These are phyloP conservation scores for Corymbia maculata DNA, from an alignment of 345 rosid species.

Conservation along the genomic window DNA sequence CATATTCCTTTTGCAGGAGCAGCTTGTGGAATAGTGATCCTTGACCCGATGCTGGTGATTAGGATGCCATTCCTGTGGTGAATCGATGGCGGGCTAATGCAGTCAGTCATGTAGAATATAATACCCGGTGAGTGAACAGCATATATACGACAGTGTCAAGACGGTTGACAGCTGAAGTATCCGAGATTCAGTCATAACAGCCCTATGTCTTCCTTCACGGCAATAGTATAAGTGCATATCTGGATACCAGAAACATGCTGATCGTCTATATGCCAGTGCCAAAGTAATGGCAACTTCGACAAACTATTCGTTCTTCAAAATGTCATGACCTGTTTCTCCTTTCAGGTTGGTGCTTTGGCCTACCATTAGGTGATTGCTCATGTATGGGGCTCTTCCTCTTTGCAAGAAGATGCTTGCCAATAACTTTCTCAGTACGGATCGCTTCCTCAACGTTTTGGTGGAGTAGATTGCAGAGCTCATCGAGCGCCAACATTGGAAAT, in stretches of 20 bases:
- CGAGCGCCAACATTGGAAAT: slow-evolving; percentile 87
- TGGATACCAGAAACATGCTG: neutral
- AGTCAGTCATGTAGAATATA: neutral
- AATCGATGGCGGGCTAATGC: neutral
- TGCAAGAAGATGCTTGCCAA: slow-evolving; percentile 31
- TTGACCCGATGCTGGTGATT: neutral
- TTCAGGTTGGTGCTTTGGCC: slow-evolving; percentile 16
- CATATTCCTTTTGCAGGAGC: neutral
- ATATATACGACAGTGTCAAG: neutral
- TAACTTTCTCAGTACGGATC: slow-evolving; percentile 35
- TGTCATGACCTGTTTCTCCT: neutral
- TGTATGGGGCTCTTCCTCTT: slow-evolving; percentile 32
- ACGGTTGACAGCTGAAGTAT: neutral
- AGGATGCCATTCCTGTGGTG: neutral
- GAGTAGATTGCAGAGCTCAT: slow-evolving; percentile 56
- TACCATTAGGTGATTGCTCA: slow-evolving; percentile 59
- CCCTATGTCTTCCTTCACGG: neutral
- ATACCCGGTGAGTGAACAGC: neutral
- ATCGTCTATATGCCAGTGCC: neutral
- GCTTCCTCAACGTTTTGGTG: slow-evolving; percentile 53
- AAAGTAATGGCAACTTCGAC: neutral
- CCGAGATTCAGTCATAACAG: neutral
- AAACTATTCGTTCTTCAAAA: neutral
- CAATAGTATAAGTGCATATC: neutral
- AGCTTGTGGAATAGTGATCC: neutral